Conservation (phyloP, 2,329 filamentous ascomycete species). For the Calycina herbarum region DNA sequence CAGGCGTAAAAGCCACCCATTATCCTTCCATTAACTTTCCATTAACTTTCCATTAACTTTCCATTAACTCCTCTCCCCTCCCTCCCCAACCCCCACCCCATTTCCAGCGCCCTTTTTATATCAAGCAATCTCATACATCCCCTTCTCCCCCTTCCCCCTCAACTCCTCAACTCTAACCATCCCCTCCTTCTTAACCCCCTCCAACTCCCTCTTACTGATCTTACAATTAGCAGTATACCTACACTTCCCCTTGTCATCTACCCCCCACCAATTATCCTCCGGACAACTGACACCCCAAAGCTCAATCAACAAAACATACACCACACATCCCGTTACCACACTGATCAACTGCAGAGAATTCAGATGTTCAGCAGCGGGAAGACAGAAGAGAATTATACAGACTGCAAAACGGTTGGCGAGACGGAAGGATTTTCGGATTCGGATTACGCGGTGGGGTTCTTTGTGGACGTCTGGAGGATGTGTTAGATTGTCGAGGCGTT, state of each 20-base stretch:
- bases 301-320: slow-evolving; percentile 50
- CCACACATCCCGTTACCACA: slow-evolving; percentile 45
- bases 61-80: not conserved
- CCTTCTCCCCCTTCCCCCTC: slow-evolving; percentile 20
- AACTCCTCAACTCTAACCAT: slow-evolving; percentile 27
- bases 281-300: slow-evolving; percentile 50
- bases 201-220: slow-evolving; percentile 39
- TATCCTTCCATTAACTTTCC: not conserved
- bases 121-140: slow-evolving; percentile 8
- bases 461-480: slow-evolving; percentile 49
- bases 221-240: slow-evolving; percentile 47
- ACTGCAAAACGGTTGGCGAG: slow-evolving; percentile 51
- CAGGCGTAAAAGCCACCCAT: not conserved
- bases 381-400: slow-evolving; percentile 52
- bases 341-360: slow-evolving; percentile 48
- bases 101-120: not conserved
- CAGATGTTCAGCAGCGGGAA: slow-evolving; percentile 51
- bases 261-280: slow-evolving; percentile 46
- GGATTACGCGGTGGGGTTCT: slow-evolving; percentile 44
- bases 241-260: slow-evolving; percentile 39
- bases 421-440: slow-evolving; percentile 49
- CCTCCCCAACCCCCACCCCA: not conserved
- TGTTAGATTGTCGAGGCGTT: too few species aligned
- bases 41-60: too few species aligned
- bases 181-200: slow-evolving; percentile 30